These are phyloP conservation scores for Aspergillus affinis DNA, from an alignment of 495 filamentous ascomycete genomes.

Conservation along the genomic window DNA sequence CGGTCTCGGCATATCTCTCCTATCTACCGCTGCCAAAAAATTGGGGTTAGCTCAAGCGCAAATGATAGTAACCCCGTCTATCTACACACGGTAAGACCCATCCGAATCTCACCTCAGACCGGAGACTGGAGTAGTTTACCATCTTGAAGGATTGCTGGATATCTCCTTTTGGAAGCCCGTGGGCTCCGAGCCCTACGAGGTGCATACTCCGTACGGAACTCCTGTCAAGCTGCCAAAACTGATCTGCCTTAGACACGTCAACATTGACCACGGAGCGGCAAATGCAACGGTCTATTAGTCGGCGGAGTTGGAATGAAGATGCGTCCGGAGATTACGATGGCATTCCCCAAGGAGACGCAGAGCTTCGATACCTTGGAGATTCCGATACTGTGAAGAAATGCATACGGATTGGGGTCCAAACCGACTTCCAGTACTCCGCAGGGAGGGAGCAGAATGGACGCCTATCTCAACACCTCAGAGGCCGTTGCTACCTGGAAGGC, in stretches of 20 bases:
- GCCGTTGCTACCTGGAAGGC: neutral
- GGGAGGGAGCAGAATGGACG: neutral
- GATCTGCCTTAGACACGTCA: too few relatives aligned
- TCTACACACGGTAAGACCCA: neutral
- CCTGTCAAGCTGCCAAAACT: neutral
- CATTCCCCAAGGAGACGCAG: neutral
- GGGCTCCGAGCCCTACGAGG: neutral
- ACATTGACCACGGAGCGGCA: neutral
- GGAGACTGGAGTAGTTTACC: neutral
- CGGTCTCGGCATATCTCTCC: neutral
- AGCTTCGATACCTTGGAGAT: neutral
- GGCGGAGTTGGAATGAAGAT: neutral
- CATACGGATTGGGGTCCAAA: neutral
- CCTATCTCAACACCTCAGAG: neutral
- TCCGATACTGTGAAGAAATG: neutral
- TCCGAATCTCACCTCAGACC: slow-evolving; percentile 4
- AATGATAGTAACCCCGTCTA: neutral
- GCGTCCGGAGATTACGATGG: neutral
- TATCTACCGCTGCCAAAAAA: neutral
- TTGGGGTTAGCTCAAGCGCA: neutral
- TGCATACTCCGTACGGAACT: neutral
- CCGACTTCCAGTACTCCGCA: neutral
- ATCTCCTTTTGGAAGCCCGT: slow-evolving; percentile 6
- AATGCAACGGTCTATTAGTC: neutral
- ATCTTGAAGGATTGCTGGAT: neutral